phyloP scores from a whole-genome alignment of 768 basidiomycete species.

The Hypholoma fasciculare region DNA sequence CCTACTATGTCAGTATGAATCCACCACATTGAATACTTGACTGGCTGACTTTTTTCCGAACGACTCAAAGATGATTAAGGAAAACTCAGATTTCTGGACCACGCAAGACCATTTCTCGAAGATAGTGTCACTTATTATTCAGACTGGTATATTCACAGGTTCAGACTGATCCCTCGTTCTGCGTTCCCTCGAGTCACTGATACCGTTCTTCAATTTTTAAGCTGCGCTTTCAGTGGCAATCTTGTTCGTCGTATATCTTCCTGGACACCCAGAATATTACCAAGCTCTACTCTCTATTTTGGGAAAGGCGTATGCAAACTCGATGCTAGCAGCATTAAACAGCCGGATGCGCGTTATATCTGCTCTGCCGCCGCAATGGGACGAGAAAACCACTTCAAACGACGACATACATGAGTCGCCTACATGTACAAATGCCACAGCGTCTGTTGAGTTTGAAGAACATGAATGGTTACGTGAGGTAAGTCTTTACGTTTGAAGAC shows the following conservation, averaged over 20 bases:
- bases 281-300: conserved; percentile 1
- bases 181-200: not conserved
- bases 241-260: not conserved
- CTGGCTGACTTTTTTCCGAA: no score
- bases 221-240: not conserved
- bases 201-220: not conserved
- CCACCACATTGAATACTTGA: no score
- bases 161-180: not conserved
- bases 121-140: not conserved
- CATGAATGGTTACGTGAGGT: no score
- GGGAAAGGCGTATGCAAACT: conserved; percentile 9
- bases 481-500: no score
- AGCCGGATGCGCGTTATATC: not conserved
- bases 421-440: no score
- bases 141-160: conserved; percentile 3
- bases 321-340: conserved; percentile 6
- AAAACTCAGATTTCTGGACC: not conserved
- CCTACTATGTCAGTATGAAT: no score
- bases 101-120: not conserved
- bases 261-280: conserved; percentile 6
- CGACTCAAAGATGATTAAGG: no score
- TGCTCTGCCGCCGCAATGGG: not conserved
- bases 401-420: not conserved
- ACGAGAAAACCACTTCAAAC: not conserved
- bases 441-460: no score